Evolutionary conservation across 2,329 filamentous ascomycete species (phyloP), one percentile per base, ranked within the genome.

Genomic region (Sordariomycetes sp.): DNA sequence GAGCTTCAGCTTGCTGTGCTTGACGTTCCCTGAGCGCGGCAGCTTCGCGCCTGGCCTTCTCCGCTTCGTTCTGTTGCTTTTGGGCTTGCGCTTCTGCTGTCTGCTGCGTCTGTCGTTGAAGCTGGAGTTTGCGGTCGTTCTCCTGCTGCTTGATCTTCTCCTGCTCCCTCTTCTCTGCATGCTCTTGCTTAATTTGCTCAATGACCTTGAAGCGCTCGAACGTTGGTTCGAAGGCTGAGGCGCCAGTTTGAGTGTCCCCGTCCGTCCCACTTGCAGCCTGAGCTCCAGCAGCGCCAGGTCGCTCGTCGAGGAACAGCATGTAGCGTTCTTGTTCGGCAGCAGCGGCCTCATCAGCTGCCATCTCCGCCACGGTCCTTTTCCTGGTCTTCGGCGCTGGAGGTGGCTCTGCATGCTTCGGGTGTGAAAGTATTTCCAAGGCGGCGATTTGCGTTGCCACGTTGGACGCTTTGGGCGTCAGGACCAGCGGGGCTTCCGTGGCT

Each of bases 131-230:
- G 34, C 68, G 66, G 42, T 74, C 71, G 31, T 72, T 70, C 40
- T 79, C 74, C 14, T 68, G 67, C 38, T 81, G 73, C 43, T 79
- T 74, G 35, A 76, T 65, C 56, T 86, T 86, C 48, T 92, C 84
- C 38, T 80, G 75, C 39, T 82, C 81, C 43, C 79, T 79, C 50
- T 79, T 82, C 53, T 93, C 85, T 18, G 79, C 78, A 39, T 86
- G 81, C 28, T 85, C 76, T 36, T 75, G 66, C 51, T 81, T 85
- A 46, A 95, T 94, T 38, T 85, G 83, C 38, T 86, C 86, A 28
- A 98, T 75, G 2, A 86, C 77, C 63, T 95, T 95, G 59, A 95
- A 96, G 24, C 84, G 78, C 46, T 92, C 87, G 53, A 96, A 95
- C 19, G 82, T 75, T 23, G 82, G 79, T 53, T 93, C 86, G 47